Evolutionary conservation across 73 alveolate species (phyloP).

Genomic region (Tetrahymena elliotti): DNA sequence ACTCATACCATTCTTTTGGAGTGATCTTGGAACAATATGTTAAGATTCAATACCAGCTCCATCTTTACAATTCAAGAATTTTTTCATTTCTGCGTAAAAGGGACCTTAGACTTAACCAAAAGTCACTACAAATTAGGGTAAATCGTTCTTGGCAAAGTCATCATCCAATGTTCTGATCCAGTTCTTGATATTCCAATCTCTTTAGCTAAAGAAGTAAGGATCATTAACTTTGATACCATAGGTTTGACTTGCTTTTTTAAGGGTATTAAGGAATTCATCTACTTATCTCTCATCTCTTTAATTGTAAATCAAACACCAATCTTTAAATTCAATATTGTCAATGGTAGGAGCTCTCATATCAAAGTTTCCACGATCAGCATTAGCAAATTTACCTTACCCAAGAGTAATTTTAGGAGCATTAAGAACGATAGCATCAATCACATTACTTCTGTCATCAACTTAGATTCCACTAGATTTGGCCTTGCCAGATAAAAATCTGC

Average conservation of each 20-base stretch:
- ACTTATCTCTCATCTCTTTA: not conserved
- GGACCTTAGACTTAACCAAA: not conserved
- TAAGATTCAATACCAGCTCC: not conserved
- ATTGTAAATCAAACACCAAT: not conserved
- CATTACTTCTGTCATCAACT: slow-evolving; percentile 45
- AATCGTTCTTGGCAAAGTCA: not conserved
- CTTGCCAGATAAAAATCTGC: slow-evolving; percentile 23
- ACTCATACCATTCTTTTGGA: not conserved
- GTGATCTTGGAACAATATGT: not conserved
- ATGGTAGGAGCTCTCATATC: not conserved
- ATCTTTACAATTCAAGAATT: not conserved
- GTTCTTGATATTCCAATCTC: not conserved
- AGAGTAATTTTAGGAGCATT: not conserved
- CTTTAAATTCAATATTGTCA: not conserved
- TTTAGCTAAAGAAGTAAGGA: not conserved
- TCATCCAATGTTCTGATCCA: not conserved
- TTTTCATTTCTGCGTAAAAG: not conserved
- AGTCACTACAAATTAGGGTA: not conserved
- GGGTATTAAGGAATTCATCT: too few species aligned
- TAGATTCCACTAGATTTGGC: slow-evolving; percentile 33
- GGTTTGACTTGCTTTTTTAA: not conserved
- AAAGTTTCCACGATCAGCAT: slow-evolving; percentile 8
- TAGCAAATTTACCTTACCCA: not conserved
- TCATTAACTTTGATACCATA: not conserved
- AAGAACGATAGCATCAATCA: not conserved